Conservation (phyloP, 345 rosid genomes). For the Cardamine resedifolia region DNA sequence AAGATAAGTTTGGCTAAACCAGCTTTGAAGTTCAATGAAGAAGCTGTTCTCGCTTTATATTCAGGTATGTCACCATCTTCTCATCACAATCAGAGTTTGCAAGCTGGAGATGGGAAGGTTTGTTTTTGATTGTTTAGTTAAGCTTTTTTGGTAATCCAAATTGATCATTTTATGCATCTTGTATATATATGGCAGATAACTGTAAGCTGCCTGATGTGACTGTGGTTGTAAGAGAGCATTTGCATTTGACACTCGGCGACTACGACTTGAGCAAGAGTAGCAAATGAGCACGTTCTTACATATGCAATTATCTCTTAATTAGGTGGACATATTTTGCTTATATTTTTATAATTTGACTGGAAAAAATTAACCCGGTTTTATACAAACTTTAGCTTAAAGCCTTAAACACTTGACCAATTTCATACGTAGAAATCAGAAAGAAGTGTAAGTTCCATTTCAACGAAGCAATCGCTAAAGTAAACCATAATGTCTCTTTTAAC, state of each 20-base stretch:
- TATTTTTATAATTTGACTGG: too few species aligned
- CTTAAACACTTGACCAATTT: background rate
- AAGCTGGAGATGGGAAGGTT: constrained; percentile 71
- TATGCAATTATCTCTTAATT: too few species aligned
- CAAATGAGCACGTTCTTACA: too few species aligned
- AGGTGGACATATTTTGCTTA: background rate
- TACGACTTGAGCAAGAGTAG: too few species aligned
- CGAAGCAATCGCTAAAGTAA: background rate
- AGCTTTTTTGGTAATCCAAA: too few species aligned
- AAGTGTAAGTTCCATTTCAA: background rate
- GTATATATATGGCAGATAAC: constrained; percentile 50
- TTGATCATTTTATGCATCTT: background rate
- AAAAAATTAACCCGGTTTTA: background rate
- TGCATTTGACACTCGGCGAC: constrained; percentile 42
- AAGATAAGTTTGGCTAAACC: constrained; percentile 67
- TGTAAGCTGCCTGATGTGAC: constrained; percentile 48
- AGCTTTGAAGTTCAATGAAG: constrained; percentile 48
- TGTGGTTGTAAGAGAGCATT: constrained; percentile 52
- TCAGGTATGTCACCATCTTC: constrained; percentile 45
- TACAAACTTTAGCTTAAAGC: background rate
- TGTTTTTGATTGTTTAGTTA: background rate
- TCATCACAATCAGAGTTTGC: constrained; percentile 52
- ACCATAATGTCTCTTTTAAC: background rate
- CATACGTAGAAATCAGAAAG: background rate
- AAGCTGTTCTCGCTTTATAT: constrained; percentile 55